Percentiles rank a stretch among this genome's conserved stretches.
These are phyloP conservation scores for Ormosia semicastrata DNA, from an alignment of 306 rosid genomes.

Conservation along the genomic window DNA sequence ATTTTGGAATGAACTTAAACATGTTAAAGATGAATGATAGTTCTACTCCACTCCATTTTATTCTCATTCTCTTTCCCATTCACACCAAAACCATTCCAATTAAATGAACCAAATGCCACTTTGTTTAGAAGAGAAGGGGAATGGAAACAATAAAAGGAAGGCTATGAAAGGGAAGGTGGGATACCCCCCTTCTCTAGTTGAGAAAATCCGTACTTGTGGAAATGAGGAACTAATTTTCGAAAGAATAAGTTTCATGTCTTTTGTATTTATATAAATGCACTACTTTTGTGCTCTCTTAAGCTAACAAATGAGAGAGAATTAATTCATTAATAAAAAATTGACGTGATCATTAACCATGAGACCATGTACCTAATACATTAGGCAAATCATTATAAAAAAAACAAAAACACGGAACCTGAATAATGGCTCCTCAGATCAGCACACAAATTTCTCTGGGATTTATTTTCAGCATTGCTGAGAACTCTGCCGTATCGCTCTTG, in stretches of 20 bases:
- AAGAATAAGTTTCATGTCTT: not conserved
- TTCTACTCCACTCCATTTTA: no score
- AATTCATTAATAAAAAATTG: not conserved
- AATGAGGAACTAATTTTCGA: no score
- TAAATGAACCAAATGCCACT: not conserved
- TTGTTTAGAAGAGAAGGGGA: not conserved
- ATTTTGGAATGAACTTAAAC: no score
- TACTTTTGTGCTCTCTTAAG: not conserved
- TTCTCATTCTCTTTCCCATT: not conserved
- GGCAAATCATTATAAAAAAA: not conserved
- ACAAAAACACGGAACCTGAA: conserved; percentile 4
- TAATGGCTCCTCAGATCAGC: conserved; percentile 34
- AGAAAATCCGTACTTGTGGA: no score
- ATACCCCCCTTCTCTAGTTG: no score
- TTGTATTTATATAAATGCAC: not conserved
- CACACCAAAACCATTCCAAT: not conserved
- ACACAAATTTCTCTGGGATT: conserved; percentile 32
- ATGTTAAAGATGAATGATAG: no score
- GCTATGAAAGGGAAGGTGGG: no score
- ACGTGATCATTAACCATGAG: not conserved
- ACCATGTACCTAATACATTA: not conserved
- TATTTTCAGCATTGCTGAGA: conserved; percentile 34
- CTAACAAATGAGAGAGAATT: not conserved
- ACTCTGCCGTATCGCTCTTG: conserved; percentile 22
- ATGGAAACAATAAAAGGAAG: no score